These are phyloP conservation scores for Sporormia fimetaria DNA, from an alignment of 495 filamentous ascomycete genomes.

Conservation along the genomic window DNA sequence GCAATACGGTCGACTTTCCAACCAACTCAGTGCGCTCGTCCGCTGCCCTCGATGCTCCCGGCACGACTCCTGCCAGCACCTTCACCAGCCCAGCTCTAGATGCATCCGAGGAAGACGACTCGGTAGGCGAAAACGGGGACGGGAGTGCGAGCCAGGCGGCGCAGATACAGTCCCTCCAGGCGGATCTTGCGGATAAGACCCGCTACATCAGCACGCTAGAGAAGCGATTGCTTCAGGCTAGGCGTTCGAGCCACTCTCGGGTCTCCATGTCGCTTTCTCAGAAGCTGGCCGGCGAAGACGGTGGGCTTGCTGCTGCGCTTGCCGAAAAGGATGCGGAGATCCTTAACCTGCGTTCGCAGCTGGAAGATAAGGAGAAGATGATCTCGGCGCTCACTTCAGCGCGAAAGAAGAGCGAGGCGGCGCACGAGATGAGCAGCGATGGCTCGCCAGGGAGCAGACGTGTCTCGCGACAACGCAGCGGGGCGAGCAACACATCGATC, in stretches of 20 bases:
- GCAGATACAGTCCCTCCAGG: slow-evolving; percentile 78
- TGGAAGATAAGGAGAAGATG: slow-evolving; percentile 97
- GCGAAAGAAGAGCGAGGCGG: slow-evolving; percentile 73
- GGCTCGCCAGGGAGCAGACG: slow-evolving; percentile 30
- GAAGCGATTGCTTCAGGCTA: slow-evolving; percentile 80
- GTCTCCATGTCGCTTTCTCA: slow-evolving; percentile 55
- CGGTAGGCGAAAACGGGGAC: slow-evolving; percentile 69
- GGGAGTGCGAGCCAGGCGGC: slow-evolving; percentile 69
- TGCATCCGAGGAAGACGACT: slow-evolving; percentile 49
- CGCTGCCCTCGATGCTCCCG: slow-evolving; percentile 23
- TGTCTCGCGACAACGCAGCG: slow-evolving; percentile 30
- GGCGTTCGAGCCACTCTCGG: slow-evolving; percentile 78
- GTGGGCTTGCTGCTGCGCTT: slow-evolving; percentile 53
- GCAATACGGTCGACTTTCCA: slow-evolving; percentile 35
- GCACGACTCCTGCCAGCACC: slow-evolving; percentile 4
- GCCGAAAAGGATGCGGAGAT: slow-evolving; percentile 93
- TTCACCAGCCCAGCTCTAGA: slow-evolving; percentile 5
- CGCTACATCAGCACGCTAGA: slow-evolving; percentile 91
- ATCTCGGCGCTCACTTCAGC: slow-evolving; percentile 76
- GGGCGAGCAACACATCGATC: slow-evolving; percentile 29
- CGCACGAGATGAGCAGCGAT: slow-evolving; percentile 46
- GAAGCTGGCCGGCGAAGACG: slow-evolving; percentile 43
- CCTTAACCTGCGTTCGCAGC: slow-evolving; percentile 69
- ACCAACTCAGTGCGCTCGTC: slow-evolving; percentile 57
- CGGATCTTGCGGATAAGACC: slow-evolving; percentile 90